Base-by-base conservation (phyloP, 257 asterid genomes). In the Linaria vulgaris region DNA sequence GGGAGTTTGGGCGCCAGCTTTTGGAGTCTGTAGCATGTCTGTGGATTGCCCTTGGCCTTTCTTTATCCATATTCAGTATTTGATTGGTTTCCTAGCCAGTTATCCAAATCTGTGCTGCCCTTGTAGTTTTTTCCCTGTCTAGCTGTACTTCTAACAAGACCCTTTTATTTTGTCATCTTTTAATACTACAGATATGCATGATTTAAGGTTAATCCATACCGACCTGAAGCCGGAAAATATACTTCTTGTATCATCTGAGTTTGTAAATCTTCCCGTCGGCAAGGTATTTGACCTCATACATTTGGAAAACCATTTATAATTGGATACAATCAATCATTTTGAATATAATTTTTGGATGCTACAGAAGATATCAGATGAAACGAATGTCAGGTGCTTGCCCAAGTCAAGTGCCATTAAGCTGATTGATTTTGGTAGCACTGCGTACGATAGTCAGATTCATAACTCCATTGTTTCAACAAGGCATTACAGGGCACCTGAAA, bases 11-110 rank as follows among this genome's bases (percentile, higher is more conserved):
- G 62, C 72, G 80, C 79, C 88, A 82, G 88, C 85, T 82, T 74
- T 79, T 82, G 88, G 88, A 82, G 69, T 79, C 88, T 76, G 81
- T 82, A 71, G 85, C 88, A 82, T 82, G 88, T 82, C 77, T 76
- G 85, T 82, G 79, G 72, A 76, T 74, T 79, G 31, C 57, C 69
- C 79, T 73, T 78, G 60, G 34, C 77, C 76, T 72, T 69, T 58
- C 68, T 72, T 66, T 70, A 52, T 71, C 73, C 61, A 27, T 43
- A 60, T 67, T 71, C 34, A 56, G 56, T 69, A 69, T 75, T 78
- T 47, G 41, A 43, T 70, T 75, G 45, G 70, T 78, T 70, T 72
- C 13, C 25, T 69, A 65, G 63, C 56, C 73, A 64, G 64, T 51
- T 67, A 49, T 22, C 69, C 55, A 51, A 51, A 37, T 75, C 69